Conservation (phyloP, 2,329 filamentous ascomycete species). For the Drechslerella coelobrocha region DNA sequence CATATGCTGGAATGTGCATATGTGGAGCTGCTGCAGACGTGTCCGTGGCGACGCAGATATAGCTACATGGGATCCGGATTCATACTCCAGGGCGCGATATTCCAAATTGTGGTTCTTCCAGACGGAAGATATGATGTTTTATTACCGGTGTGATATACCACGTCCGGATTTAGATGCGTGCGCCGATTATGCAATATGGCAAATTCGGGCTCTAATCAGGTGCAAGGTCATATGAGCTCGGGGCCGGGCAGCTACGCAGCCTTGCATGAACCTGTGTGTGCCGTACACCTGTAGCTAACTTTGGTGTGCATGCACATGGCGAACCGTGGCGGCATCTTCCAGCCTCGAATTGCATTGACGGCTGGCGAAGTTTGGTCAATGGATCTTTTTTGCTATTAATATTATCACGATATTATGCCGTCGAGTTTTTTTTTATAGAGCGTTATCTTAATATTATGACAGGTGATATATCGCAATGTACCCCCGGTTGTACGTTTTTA, state of each 20-base stretch:
- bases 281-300: background rate
- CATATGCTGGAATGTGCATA: background rate
- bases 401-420: background rate
- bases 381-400: background rate
- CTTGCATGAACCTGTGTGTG: conserved; percentile 2
- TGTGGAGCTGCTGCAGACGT: conserved; percentile 2
- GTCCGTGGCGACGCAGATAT: background rate
- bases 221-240: conserved; percentile 5
- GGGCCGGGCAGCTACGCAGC: background rate
- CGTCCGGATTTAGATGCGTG: background rate
- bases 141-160: background rate
- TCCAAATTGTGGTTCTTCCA: background rate
- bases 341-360: background rate
- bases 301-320: background rate
- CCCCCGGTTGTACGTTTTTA: background rate
- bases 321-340: conserved; percentile 1
- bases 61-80: background rate
- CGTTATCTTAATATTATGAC: background rate
- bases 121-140: background rate
- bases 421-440: too few species aligned
- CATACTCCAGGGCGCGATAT: background rate
- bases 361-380: background rate
- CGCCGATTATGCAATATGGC: background rate
- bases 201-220: background rate
- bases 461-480: background rate